phyloP scores from a whole-genome alignment of 2,329 filamentous ascomycete genomes.

The Fusarium verrucosum region DNA sequence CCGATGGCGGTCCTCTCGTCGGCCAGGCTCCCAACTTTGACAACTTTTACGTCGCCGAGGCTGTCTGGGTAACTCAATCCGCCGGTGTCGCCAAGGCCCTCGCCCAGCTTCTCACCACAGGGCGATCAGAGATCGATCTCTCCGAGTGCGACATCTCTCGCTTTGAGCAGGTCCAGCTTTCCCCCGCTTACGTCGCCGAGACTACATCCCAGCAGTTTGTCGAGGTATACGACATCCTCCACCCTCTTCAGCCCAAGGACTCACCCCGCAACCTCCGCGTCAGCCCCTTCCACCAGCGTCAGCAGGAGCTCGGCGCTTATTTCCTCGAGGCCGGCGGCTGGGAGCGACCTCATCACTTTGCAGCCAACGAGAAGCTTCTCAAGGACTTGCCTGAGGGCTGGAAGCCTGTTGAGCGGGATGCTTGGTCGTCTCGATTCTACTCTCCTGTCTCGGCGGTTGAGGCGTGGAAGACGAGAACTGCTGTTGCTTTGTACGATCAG shows the following conservation, averaged over 20 bases:
- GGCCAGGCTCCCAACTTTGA: conserved; percentile 67
- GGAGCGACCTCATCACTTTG: conserved; percentile 72
- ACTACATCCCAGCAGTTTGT: conserved; percentile 69
- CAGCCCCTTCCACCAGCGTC: conserved; percentile 65
- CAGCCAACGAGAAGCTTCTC: conserved; percentile 63
- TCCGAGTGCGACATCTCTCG: conserved; percentile 67
- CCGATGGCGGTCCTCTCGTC: conserved; percentile 68
- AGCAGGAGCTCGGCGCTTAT: conserved; percentile 64
- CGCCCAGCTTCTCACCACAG: conserved; percentile 66
- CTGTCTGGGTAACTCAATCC: conserved; percentile 74
- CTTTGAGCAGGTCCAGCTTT: conserved; percentile 69
- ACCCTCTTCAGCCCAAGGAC: conserved; percentile 65
- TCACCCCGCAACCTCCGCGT: conserved; percentile 67
- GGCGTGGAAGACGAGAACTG: conserved; percentile 71
- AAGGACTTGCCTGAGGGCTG: conserved; percentile 61
- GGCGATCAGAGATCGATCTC: conserved; percentile 64
- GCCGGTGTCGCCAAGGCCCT: conserved; percentile 69
- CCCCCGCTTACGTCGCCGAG: conserved; percentile 64
- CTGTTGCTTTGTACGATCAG: conserved; percentile 70
- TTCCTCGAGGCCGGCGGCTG: conserved; percentile 69
- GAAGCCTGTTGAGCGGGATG: conserved; percentile 64
- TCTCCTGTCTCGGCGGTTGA: conserved; percentile 68
- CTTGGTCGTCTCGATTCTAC: conserved; percentile 66
- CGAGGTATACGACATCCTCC: conserved; percentile 72
- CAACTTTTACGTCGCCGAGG: conserved; percentile 71